Evolutionary conservation across 371 early-diverging fungal genomes (phyloP).

Genomic region (Mortierella sp.): DNA sequence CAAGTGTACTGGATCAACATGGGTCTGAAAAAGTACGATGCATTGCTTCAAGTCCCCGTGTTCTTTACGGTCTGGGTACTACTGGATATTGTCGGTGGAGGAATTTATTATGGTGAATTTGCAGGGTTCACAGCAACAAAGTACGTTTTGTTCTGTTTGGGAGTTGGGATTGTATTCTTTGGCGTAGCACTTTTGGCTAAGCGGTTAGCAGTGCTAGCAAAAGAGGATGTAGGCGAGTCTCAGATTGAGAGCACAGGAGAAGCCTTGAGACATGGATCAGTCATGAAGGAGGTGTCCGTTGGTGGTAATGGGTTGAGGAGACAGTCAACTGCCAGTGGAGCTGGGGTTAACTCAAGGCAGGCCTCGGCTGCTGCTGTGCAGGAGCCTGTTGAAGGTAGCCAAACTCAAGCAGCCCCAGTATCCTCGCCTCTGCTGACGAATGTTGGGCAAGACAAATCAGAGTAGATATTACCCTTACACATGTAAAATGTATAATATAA

Average conservation of each 20-base stretch:
- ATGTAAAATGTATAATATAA: no score
- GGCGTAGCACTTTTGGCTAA: constrained; percentile 73
- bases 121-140: constrained; percentile 72
- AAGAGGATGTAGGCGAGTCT: constrained; percentile 47
- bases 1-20: constrained; percentile 90
- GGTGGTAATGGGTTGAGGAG: constrained; percentile 17
- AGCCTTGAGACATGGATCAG: not conserved
- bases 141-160: constrained; percentile 76
- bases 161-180: constrained; percentile 78
- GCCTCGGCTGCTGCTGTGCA: not conserved
- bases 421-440: not conserved
- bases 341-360: not conserved
- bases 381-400: not conserved
- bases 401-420: not conserved
- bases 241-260: constrained; percentile 1
- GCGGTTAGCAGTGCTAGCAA: constrained; percentile 56
- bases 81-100: constrained; percentile 81
- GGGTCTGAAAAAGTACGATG: constrained; percentile 88
- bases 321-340: not conserved
- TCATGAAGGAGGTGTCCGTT: not conserved
- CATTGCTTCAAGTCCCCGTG: constrained; percentile 86
- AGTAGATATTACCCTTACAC: no score
- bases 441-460: not conserved
- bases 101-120: constrained; percentile 90
- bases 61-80: constrained; percentile 89